Conservation (phyloP, 306 rosid species). For the Prunus mume region DNA sequence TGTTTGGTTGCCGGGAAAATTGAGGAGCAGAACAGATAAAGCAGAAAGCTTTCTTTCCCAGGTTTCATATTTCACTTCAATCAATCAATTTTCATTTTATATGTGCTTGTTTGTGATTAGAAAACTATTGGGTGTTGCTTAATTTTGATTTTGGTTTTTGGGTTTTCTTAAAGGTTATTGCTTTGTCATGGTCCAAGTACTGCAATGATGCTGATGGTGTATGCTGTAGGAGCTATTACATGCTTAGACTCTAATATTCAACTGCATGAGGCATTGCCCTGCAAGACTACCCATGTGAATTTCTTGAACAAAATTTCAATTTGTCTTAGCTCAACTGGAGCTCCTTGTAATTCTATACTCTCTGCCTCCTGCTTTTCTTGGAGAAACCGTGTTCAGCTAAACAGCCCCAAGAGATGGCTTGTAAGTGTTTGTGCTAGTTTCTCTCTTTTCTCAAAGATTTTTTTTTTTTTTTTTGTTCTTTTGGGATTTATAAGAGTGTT, state of each 20-base stretch:
- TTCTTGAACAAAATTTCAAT: constrained; percentile 28
- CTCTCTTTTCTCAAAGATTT: too few species aligned
- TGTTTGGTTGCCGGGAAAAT: background rate
- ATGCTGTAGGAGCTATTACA: constrained; percentile 56
- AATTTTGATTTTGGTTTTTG: background rate
- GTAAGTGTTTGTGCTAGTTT: constrained; percentile 40
- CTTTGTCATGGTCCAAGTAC: constrained; percentile 66
- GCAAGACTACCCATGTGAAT: constrained; percentile 50
- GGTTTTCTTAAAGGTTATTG: constrained; percentile 31
- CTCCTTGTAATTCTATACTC: constrained; percentile 31
- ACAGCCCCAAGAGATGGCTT: constrained; percentile 66
- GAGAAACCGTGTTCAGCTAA: constrained; percentile 54
- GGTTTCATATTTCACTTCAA: background rate
- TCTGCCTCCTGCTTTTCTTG: constrained; percentile 44
- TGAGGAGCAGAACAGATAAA: background rate
- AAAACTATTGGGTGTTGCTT: background rate
- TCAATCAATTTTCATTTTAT: background rate
- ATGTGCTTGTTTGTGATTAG: background rate
- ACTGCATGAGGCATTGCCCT: constrained; percentile 44
- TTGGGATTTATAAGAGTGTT: constrained; percentile 6
- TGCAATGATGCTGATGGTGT: constrained; percentile 60
- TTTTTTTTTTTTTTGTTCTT: background rate
- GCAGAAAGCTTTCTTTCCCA: background rate
- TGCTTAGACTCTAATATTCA: constrained; percentile 34
- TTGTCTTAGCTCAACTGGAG: constrained; percentile 32